Conservation (phyloP, 2,329 filamentous ascomycete species). For the Aspergillus uvarum region DNA sequence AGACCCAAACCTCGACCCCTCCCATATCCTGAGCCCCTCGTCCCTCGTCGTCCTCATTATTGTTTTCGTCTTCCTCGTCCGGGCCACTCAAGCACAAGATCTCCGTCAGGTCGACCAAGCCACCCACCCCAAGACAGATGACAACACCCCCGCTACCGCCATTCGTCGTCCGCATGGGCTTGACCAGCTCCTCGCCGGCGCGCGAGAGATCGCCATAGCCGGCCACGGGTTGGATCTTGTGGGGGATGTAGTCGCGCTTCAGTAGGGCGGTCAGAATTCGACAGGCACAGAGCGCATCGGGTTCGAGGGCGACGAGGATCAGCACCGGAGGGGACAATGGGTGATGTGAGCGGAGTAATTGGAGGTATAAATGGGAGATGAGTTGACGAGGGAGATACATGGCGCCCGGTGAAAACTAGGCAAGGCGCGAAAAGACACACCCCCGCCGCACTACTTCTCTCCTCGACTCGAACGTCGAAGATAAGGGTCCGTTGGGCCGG, state of each 20-base stretch:
- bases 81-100: constrained; percentile 74
- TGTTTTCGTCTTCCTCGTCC: constrained; percentile 50
- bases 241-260: constrained; percentile 94
- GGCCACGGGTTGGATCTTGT: constrained; percentile 93
- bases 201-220: constrained; percentile 87
- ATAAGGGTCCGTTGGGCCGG: too few relatives aligned
- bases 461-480: background rate
- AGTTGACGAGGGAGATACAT: constrained; percentile 96
- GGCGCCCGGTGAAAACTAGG: constrained; percentile 23
- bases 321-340: constrained; percentile 89
- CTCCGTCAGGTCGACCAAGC: constrained; percentile 80
- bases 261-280: constrained; percentile 90
- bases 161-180: constrained; percentile 79
- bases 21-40: constrained; percentile 57
- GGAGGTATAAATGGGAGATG: constrained; percentile 85
- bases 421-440: background rate
- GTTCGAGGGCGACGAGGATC: constrained; percentile 88
- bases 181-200: constrained; percentile 74
- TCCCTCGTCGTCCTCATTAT: background rate
- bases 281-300: constrained; percentile 92
- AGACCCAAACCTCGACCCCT: constrained; percentile 91
- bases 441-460: background rate
- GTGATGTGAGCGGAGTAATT: constrained; percentile 82
- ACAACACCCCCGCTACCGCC: constrained; percentile 87
- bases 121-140: constrained; percentile 88